Evolutionary conservation across 1,284 basidiomycete genomes (phyloP).

Genomic region (Leccinum pallidistipes): DNA sequence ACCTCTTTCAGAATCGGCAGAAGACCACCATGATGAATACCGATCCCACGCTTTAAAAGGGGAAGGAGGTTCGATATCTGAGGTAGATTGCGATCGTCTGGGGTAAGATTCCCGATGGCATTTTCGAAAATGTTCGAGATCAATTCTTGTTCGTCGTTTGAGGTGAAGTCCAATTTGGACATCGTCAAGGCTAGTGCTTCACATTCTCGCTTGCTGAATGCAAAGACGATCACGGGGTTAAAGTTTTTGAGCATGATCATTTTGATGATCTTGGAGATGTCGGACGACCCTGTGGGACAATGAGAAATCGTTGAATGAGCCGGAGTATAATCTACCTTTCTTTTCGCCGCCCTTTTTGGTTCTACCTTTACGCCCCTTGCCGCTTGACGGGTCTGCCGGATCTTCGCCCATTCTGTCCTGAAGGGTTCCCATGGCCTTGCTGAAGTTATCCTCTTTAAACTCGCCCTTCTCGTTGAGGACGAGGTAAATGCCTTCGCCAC

Average conservation of each 20-base stretch:
- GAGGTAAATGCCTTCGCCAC: conserved; percentile 95
- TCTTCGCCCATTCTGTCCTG: conserved; percentile 89
- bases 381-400: conserved; percentile 79
- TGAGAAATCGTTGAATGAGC: conserved; percentile 4
- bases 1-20: conserved; percentile 98
- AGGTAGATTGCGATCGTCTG: conserved; percentile 88
- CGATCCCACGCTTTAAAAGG: conserved; percentile 92
- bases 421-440: conserved; percentile 95
- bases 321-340: conserved; percentile 59
- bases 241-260: conserved; percentile 99
- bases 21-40: conserved; percentile 98
- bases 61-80: conserved; percentile 95
- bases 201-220: conserved; percentile 98
- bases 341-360: conserved; percentile 88
- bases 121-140: conserved; percentile 93
- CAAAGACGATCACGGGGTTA: conserved; percentile 98
- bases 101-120: conserved; percentile 87
- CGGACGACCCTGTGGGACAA: conserved; percentile 66
- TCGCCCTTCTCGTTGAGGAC: conserved; percentile 98
- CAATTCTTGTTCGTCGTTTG: conserved; percentile 89
- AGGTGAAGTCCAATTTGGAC: conserved; percentile 96
- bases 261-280: conserved; percentile 98
- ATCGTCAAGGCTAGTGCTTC: conserved; percentile 90
- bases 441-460: conserved; percentile 97
- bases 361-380: conserved; percentile 88